Evolutionary conservation across 352 stramenopile genomes (phyloP), one percentile per base, ranked within the genome.

Genomic region (Phytophthora pisi): DNA sequence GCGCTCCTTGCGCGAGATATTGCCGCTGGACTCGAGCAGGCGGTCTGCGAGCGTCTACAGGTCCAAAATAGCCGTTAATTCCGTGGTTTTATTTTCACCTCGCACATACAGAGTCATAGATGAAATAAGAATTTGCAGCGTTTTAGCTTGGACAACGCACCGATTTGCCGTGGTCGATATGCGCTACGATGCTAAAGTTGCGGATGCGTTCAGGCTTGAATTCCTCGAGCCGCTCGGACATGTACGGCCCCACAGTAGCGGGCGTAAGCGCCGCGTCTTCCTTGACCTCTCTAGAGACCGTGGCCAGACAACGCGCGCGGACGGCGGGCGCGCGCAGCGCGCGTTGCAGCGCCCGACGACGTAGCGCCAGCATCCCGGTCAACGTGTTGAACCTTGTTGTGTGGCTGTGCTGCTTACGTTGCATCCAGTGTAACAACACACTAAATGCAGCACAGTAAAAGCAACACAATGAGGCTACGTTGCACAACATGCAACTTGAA

Each of bases 151-250:
- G 36, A 13, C 3, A 8, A 82, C 77, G 46, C 60, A 95, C 87
- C 78, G 88, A 96, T 78, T 97, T 97, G 66, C 91, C 91, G 69
- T 97, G 91, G 65, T 97, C 91, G 38, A 97, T 97, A 57, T 97
- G 91, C 13, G 91, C 89, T 36, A 97, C 90, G 67, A 97, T 97
- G 68, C 86, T 93, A 70, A 96, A 96, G 75, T 96, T 96, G 75
- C 89, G 83, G 66, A 95, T 90, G 23, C 93, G 97, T 26, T 91
- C 68, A 2, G 88, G 86, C 59, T 57, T 64, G 65, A 94, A 88
- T 2, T 77, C 64, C 31, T 78, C 68, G n/a, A 96, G 70, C 31
- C 87, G 74, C 60, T 78, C 69, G 16, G 71, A 75, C 68, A 95
- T 72, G 72, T 81, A 94, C 15, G 83, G 62, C 4, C 84, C 88